A percentile compares a stretch with the other conserved stretches of the same genome.
Conservation (phyloP, 2,329 filamentous ascomycete genomes). For the Paecilomyces formosus region DNA sequence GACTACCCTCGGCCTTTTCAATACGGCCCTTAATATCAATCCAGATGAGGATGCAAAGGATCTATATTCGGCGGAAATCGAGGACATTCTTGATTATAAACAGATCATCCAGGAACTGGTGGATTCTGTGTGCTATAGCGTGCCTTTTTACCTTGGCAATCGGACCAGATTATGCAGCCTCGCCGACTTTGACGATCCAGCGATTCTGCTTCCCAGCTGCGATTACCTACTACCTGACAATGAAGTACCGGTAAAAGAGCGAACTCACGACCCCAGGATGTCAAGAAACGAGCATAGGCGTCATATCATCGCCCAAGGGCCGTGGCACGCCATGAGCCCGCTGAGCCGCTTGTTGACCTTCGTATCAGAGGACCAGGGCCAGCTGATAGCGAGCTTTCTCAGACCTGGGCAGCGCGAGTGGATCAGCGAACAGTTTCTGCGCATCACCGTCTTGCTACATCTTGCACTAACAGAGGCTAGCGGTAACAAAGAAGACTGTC, state of each 20-base stretch:
- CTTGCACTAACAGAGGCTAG: background rate
- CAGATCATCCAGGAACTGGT: conserved; percentile 11
- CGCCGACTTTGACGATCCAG: conserved; percentile 7
- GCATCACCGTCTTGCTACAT: background rate
- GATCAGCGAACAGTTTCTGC: background rate
- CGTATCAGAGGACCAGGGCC: background rate
- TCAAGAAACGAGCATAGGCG: background rate
- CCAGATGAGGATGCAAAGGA: background rate
- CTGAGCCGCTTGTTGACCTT: background rate
- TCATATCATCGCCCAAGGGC: background rate
- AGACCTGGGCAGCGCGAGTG: background rate
- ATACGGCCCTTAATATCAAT: background rate
- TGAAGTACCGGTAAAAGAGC: background rate
- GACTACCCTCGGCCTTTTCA: background rate
- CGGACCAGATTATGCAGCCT: conserved; percentile 7
- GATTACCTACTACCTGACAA: background rate
- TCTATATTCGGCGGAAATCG: background rate
- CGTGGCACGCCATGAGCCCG: background rate
- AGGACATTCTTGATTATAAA: conserved; percentile 1
- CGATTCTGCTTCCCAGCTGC: background rate
- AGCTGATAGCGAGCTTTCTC: background rate
- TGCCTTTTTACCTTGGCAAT: conserved; percentile 17
- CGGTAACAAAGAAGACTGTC: background rate
- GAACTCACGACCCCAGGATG: background rate
- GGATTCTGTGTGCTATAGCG: conserved; percentile 14